These are phyloP conservation scores for Ophiostoma himal-ulmi DNA, from an alignment of 2,329 filamentous ascomycete species.

Conservation along the genomic window DNA sequence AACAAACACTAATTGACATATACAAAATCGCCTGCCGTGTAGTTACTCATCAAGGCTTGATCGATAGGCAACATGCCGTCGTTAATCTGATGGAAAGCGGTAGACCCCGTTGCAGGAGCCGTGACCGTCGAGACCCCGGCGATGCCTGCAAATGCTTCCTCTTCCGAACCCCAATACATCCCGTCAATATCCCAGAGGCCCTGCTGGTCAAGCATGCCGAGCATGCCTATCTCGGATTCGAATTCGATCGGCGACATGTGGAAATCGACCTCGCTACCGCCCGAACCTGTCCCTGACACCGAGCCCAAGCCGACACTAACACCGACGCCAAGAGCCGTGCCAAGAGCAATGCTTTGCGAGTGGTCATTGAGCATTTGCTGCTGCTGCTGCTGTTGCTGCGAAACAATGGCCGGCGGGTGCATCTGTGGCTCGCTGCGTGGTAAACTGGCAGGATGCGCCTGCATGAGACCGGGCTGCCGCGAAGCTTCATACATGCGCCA, in stretches of 20 bases:
- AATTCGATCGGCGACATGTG: slow-evolving; percentile 38
- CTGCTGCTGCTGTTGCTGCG: slow-evolving; percentile 19
- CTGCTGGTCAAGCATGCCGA: slow-evolving; percentile 49
- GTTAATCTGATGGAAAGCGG: neutral
- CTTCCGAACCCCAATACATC: slow-evolving; percentile 48
- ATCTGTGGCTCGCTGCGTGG: slow-evolving; percentile 24
- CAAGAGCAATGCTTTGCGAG: slow-evolving; percentile 29
- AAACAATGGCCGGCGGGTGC: slow-evolving; percentile 21
- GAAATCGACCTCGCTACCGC: neutral
- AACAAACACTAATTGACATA: neutral
- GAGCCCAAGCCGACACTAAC: neutral
- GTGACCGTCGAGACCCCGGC: neutral
- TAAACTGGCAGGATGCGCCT: slow-evolving; percentile 26
- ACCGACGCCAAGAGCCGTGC: neutral
- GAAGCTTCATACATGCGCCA: slow-evolving; percentile 58
- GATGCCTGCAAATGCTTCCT: slow-evolving; percentile 17
- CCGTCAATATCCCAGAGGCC: slow-evolving; percentile 53
- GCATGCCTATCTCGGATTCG: slow-evolving; percentile 43
- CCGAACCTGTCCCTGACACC: neutral
- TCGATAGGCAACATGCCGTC: neutral
- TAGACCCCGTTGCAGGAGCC: neutral
- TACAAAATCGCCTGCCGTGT: neutral
- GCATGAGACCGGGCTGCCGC: slow-evolving; percentile 32
- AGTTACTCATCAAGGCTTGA: neutral
- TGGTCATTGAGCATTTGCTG: slow-evolving; percentile 35